Evolutionary conservation across 1,139 yeast species (phyloP).

Genomic region (Eremothecium gossypii): DNA sequence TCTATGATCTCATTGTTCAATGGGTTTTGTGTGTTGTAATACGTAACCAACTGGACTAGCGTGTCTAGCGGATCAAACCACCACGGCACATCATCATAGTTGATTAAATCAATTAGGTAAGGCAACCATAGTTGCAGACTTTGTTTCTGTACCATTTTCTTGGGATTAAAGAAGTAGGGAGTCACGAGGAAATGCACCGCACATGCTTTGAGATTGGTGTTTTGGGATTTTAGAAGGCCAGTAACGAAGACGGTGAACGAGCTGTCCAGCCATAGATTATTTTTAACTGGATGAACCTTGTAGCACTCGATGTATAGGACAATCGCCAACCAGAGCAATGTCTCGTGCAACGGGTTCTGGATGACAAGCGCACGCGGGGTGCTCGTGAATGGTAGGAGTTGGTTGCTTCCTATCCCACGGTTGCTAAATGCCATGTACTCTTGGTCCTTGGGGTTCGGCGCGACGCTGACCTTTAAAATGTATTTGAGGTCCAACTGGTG

Average conservation of each 20-base stretch:
- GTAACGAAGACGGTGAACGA: conserved; percentile 16
- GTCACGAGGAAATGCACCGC: conserved; percentile 16
- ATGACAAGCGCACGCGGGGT: conserved; percentile 21
- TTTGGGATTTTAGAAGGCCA: conserved; percentile 19
- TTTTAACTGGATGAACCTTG: background rate
- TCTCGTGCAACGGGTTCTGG: conserved; percentile 15
- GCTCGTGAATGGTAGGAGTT: conserved; percentile 5
- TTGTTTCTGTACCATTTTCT: conserved; percentile 13
- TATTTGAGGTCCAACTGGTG: conserved; percentile 19
- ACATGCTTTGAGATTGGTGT: conserved; percentile 18
- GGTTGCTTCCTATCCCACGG: conserved; percentile 12
- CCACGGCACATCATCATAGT: conserved; percentile 21
- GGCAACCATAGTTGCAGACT: conserved; percentile 19
- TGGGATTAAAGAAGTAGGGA: conserved; percentile 14
- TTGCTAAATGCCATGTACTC: conserved; percentile 14
- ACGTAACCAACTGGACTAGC: conserved; percentile 14
- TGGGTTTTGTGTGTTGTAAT: conserved; percentile 21
- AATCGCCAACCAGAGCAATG: conserved; percentile 14
- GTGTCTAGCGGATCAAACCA: conserved; percentile 27
- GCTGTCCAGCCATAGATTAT: conserved; percentile 12
- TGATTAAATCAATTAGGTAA: conserved; percentile 20
- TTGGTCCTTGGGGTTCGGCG: background rate
- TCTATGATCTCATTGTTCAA: conserved; percentile 21
- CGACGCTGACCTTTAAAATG: conserved; percentile 7
- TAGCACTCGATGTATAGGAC: conserved; percentile 11